phyloP scores from a whole-genome alignment of 1,139 yeast species.

The Geotrichum klebahnii region DNA sequence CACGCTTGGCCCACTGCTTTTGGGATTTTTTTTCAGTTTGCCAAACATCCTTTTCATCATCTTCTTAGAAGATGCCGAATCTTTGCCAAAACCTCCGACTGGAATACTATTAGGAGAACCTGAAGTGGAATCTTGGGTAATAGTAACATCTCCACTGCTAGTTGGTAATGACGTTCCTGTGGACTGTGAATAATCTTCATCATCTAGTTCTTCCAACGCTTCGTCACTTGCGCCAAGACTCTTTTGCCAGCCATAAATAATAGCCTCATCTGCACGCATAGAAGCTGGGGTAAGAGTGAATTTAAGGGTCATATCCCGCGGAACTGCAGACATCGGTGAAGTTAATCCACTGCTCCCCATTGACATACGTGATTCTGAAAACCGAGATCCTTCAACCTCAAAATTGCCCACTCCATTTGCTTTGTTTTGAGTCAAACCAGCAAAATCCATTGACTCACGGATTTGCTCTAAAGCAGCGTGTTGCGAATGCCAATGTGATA shows the following conservation, averaged over 20 bases:
- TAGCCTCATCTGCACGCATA: constrained; percentile 36
- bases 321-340: constrained; percentile 21
- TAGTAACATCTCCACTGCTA: background rate
- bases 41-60: constrained; percentile 32
- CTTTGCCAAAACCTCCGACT: constrained; percentile 28
- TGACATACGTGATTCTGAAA: background rate
- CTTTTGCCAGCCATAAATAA: constrained; percentile 36
- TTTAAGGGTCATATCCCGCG: constrained; percentile 35
- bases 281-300: constrained; percentile 35
- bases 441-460: constrained; percentile 1
- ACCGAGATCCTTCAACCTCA: constrained; percentile 8
- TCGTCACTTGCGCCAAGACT: constrained; percentile 28
- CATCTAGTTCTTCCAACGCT: constrained; percentile 17
- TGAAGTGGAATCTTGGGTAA: background rate
- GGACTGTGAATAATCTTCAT: constrained; percentile 14
- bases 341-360: background rate
- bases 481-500: background rate
- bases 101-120: constrained; percentile 22
- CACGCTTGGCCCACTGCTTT: constrained; percentile 9
- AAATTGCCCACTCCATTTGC: background rate
- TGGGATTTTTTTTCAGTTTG: constrained; percentile 26
- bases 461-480: constrained; percentile 6
- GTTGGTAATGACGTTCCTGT: background rate
- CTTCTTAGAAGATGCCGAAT: constrained; percentile 17
- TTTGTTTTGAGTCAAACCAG: no score